Evolutionary conservation across 352 stramenopile genomes (phyloP).

Genomic region (Phytophthora pseudosyringae): DNA sequence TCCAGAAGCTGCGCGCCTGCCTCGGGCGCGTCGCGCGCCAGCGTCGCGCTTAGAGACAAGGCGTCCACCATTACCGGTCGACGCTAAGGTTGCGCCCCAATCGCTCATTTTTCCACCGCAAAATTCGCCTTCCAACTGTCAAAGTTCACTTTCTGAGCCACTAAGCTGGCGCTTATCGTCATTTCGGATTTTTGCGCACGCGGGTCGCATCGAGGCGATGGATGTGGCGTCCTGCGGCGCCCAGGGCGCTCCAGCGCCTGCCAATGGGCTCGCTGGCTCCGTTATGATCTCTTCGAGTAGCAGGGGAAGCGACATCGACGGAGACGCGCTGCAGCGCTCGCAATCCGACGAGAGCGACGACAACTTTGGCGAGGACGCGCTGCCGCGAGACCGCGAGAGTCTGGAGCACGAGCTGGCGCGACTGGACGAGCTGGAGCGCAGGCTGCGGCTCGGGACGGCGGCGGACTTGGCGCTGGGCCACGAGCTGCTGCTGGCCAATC

Average conservation of each 20-base stretch:
- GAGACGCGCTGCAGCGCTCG: conserved; percentile 14
- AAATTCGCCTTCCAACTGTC: no score
- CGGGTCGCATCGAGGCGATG: conserved; percentile 25
- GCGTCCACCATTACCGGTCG: no score
- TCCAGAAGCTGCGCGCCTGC: conserved; percentile 73
- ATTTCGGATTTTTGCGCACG: conserved; percentile 35
- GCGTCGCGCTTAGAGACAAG: conserved; percentile 33
- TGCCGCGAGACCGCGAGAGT: conserved; percentile 34
- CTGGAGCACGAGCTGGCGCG: conserved; percentile 38
- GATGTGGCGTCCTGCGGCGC: conserved; percentile 17
- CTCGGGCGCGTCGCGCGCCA: conserved; percentile 59
- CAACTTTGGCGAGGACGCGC: conserved; percentile 25
- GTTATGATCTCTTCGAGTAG: conserved; percentile 14
- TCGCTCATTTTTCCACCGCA: neutral
- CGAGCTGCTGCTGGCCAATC: conserved; percentile 31
- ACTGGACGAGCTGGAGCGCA: conserved; percentile 32
- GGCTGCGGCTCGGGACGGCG: conserved; percentile 40
- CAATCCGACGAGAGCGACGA: conserved; percentile 22
- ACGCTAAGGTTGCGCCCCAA: neutral
- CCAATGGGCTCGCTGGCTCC: neutral
- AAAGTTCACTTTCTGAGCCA: no score
- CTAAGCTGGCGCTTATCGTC: neutral
- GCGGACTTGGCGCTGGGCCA: conserved; percentile 47
- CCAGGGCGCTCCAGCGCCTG: conserved; percentile 5
- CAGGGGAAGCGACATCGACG: conserved; percentile 18